Evolutionary conservation across 352 stramenopile species (phyloP), one percentile per base, ranked within the genome.

Genomic region (Globisporangium paddicum): DNA sequence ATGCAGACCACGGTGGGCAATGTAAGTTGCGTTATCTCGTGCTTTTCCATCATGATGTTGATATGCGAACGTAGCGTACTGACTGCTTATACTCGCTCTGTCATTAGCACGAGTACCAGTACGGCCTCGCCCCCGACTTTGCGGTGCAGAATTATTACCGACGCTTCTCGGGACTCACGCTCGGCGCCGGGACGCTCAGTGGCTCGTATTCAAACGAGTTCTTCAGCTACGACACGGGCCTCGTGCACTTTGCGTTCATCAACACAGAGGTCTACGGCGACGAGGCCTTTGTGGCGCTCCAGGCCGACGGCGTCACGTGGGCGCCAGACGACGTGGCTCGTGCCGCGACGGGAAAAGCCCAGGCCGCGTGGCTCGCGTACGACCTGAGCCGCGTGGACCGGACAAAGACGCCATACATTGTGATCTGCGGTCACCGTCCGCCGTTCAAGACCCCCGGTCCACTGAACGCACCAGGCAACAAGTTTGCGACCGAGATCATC

Each of bases 1-100:
- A 89, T 93, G 71, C 83, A 89, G 62, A 77, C 68, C 19, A 93
- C 82, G 8, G 79, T 88, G 40, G 82, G 82, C 58, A 93, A 90
- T 63, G 76, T 86, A 77, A 50, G 71, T 64, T n/a, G n/a, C n/a
- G n/a, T n/a, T n/a, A n/a, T n/a, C n/a, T n/a, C n/a, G n/a, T n/a
- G n/a, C n/a, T n/a, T n/a, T n/a, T 30, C 41, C 9, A 26, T 62
- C 32, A 6, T 21, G n/a, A n/a, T 18, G 19, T 44, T 41, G n/a
- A n/a, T 44, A 44, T 44, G 38, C 38, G 38, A 44, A 44, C 38
- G 19, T 19, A n/a, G 21, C 16, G 14, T 44, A 44, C 3, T 44
- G 38, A 44, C 38, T 44, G 38, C 16, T 63, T 18, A 8, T 42
- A 53, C 28, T 21, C 58, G 10, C 63, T 50, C 21, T 55, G 16